Base-by-base conservation (phyloP, 495 filamentous ascomycete genomes). In the Penicillium pancosmium region DNA sequence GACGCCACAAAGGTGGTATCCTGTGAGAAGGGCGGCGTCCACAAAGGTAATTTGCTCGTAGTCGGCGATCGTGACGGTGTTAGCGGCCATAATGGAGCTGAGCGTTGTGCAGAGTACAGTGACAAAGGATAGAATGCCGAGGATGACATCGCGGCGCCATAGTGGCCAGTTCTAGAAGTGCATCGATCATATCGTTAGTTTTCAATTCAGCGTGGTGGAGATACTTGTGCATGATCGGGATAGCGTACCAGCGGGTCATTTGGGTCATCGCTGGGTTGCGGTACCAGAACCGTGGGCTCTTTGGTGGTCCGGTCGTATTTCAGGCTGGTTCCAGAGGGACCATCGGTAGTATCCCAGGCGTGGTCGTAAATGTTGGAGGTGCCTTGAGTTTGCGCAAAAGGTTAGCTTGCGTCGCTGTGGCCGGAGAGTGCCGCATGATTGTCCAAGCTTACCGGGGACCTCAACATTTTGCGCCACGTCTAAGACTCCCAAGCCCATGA, bases 401-500 rank as follows among this genome's bases (percentile, higher is more conserved):
- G 53, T 64, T 40, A 59, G 47, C n/a, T 19, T 12, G 1, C 12
- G 58, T 5, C 15, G 31, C 13, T n/a, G 1, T 12, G 36, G 36
- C 23, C 4, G 0, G 23, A 23, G 23, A 21, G 21, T 1, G 3
- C 21, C 21, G 21, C 21, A 41, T 9, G 38, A 6, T 15, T 43
- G 11, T 15, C 7, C 19, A 16, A 35, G 16, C 69, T 62, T 77
- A 95, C 91, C 91, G 53, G 91, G 91, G 54, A 93, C 90, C 68
- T 88, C 82, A 59, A 80, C 77, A 38, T 82, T 74, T 57, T 80
- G 78, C 49, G 59, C 76, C 65, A 48, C 46, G 23, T 88, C 83
- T 53, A 96, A 76, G 52, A 96, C 83, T 38, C 91, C 89, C 60
- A 96, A 79, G n/a, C 90, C 90, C 92, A 96, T 96, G 33, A 61